Evolutionary conservation across 768 basidiomycete species (phyloP), one percentile per base, ranked within the genome.

Genomic region (Fistulinella prunicolor): DNA sequence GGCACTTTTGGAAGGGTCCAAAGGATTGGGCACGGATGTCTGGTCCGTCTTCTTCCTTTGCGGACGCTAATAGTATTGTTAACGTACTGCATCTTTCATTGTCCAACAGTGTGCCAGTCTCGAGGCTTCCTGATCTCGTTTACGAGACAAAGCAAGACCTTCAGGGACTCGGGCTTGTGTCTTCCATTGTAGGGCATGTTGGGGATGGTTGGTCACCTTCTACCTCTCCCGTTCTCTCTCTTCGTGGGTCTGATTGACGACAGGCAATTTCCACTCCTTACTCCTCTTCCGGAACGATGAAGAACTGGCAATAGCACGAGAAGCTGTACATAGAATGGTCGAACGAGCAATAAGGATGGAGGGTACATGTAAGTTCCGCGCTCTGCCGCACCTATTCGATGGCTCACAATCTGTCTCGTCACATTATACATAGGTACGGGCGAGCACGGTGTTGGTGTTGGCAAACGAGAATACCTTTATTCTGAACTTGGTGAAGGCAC

Each of bases 381-480:
- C 41, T 42, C 12, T 6, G 23, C 29, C 16, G 8, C 9, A 2
- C 6, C 9, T 42, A n/a, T 20, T 54, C 16, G 19, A 42, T n/a
- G 23, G 23, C 26, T 29, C 37, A 39, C 17, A 4, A 35, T 34
- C 5, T 19, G 10, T 9, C 39, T 23, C 14, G 13, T 28, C 12
- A 22, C 7, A 20, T 28, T 9, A 10, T 38, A 85, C 10, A 10
- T 38, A 85, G 84, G 82, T 55, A 86, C 83, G 0, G 88, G 88
- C 4, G 91, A 94, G 58, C 91, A 94, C 59, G 92, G 91, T 2
- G 88, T 94, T 7, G 92, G 91, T 0, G 72, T 93, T 9, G 91
- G 91, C 6, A 94, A 94, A 71, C 80, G 79, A 49, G 75, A 85
- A 50, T 94, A 85, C 60, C 74, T 96, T n/a, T 74, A 78, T 13